These are phyloP conservation scores for Piromyces finnis DNA, from an alignment of 192 early-diverging fungal species.

Conservation along the genomic window DNA sequence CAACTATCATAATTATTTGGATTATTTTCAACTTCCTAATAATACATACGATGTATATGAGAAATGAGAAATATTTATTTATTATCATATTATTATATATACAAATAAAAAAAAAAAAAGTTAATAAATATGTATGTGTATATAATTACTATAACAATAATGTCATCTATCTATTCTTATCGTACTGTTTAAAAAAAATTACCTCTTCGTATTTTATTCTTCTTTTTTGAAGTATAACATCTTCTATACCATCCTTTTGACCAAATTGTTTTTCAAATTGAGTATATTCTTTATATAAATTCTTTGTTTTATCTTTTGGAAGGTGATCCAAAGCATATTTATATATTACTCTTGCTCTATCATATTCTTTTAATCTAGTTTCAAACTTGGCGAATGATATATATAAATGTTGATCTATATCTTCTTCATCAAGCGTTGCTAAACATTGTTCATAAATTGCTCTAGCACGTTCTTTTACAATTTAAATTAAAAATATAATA, in stretches of 20 bases:
- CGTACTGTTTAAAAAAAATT: background rate
- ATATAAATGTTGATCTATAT: slow-evolving; percentile 84
- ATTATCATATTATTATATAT: no score
- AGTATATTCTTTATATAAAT: slow-evolving; percentile 83
- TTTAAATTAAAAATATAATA: no score
- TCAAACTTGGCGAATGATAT: slow-evolving; percentile 96
- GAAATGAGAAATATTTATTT: no score
- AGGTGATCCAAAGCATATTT: slow-evolving; percentile 82
- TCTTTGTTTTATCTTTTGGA: slow-evolving; percentile 60
- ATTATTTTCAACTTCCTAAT: slow-evolving; percentile 31
- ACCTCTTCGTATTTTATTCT: slow-evolving; percentile 75
- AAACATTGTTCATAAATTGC: slow-evolving; percentile 79
- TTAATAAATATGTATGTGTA: no score
- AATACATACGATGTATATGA: no score
- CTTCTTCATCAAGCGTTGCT: slow-evolving; percentile 69
- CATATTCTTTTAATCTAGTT: slow-evolving; percentile 70
- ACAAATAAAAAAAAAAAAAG: no score
- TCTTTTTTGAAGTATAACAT: slow-evolving; percentile 74
- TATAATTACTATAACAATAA: no score
- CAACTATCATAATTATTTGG: slow-evolving; percentile 94
- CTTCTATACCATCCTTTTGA: slow-evolving; percentile 69
- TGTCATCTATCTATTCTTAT: no score
- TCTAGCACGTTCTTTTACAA: slow-evolving; percentile 41
- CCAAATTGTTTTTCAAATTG: slow-evolving; percentile 97
- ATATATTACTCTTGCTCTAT: slow-evolving; percentile 89